A percentile compares a stretch with the other conserved stretches of the same genome.
Conservation (phyloP, 1,139 yeast species). For the Saccharomyces hybrid region DNA sequence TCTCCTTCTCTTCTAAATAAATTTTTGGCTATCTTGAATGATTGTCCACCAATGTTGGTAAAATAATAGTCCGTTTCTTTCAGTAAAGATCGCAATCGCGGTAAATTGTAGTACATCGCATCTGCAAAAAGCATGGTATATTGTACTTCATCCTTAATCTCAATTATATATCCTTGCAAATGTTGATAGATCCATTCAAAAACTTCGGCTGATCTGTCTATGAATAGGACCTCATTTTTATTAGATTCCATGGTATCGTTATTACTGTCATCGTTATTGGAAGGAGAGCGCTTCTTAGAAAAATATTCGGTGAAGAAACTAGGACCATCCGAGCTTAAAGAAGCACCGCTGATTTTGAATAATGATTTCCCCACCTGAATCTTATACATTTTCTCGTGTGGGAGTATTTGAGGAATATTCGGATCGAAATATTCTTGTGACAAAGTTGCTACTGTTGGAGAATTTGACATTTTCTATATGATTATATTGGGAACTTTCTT, state of each 20-base stretch:
- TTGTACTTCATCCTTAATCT: constrained; percentile 50
- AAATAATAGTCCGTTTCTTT: constrained; percentile 46
- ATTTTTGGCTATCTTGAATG: constrained; percentile 52
- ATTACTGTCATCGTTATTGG: background rate
- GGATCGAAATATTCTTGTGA: constrained; percentile 18
- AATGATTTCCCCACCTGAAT: constrained; percentile 64
- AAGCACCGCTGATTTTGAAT: constrained; percentile 66
- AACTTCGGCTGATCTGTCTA: constrained; percentile 69
- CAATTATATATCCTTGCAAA: constrained; percentile 68
- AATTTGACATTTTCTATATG: background rate
- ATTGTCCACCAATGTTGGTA: constrained; percentile 52
- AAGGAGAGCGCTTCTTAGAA: constrained; percentile 8
- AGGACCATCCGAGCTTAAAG: constrained; percentile 69
- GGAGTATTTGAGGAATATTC: constrained; percentile 49
- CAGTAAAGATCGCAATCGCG: constrained; percentile 46
- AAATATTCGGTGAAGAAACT: constrained; percentile 44
- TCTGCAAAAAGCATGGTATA: constrained; percentile 63
- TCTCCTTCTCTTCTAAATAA: constrained; percentile 57
- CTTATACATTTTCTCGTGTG: constrained; percentile 59
- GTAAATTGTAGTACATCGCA: constrained; percentile 63
- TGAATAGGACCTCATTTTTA: constrained; percentile 44
- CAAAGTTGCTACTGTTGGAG: background rate
- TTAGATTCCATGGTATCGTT: background rate
- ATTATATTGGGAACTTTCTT: background rate
- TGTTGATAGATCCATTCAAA: constrained; percentile 63